Evolutionary conservation across 169 alveolate species (phyloP).

Genomic region (Cryptosporidium andersoni): DNA sequence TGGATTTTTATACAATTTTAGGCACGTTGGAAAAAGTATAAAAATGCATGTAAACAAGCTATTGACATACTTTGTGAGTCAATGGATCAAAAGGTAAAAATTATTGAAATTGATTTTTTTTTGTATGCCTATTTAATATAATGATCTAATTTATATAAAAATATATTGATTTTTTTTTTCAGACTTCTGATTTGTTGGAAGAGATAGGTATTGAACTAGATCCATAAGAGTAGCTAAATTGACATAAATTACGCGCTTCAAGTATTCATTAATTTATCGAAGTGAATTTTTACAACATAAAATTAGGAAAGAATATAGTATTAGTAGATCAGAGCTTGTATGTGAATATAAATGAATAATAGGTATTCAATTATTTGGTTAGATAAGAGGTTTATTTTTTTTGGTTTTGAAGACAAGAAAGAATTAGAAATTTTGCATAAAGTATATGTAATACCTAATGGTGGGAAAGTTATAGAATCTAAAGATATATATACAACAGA

Average conservation of each 20-base stretch:
- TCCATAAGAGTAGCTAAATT: neutral
- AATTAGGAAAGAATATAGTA: too few species aligned
- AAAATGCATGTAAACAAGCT: conserved; percentile 32
- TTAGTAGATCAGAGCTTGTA: too few species aligned
- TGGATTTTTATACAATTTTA: neutral
- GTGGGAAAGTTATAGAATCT: conserved; percentile 12
- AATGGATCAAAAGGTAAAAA: conserved; percentile 57
- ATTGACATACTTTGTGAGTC: conserved; percentile 62
- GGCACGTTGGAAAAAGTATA: conserved; percentile 24
- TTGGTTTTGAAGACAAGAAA: conserved; percentile 40
- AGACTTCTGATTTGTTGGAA: conserved; percentile 41
- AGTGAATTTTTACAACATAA: neutral
- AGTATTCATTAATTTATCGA: neutral
- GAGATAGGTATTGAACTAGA: conserved; percentile 54
- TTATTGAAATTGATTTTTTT: neutral
- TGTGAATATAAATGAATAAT: neutral
- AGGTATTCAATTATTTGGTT: conserved; percentile 23
- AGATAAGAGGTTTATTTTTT: conserved; percentile 17
- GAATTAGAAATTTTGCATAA: conserved; percentile 2
- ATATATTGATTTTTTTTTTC: neutral
- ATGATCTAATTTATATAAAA: neutral
- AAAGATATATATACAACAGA: neutral
- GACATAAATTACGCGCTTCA: neutral
- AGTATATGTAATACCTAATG: conserved; percentile 17
- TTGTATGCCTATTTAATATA: neutral